Base-by-base conservation (phyloP, 495 filamentous ascomycete genomes). In the Neurospora intermedia region DNA sequence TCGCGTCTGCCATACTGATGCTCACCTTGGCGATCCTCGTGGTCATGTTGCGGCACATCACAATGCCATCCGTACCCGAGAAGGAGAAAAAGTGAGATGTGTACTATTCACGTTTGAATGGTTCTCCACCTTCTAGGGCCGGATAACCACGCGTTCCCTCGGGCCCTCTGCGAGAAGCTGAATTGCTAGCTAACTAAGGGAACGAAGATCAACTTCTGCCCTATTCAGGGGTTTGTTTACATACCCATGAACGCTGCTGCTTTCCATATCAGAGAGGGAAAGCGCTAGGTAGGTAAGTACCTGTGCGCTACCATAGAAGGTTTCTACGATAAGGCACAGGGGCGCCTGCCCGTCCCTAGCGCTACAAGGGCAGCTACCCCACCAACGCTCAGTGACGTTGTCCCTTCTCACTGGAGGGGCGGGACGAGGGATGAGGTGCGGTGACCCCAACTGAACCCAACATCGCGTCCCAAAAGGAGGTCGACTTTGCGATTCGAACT, bases 401-500 rank as follows among this genome's bases (percentile, higher is more conserved):
- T 66, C 27, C 54, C 54, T 38, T 66, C 54, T 62, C 27, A 62
- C 54, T 62, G 54, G 54, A 62, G 54, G 13, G 46, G n/a, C n/a
- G n/a, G n/a, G 23, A 59, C 48, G 48, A 59, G 48, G 48, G 48
- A 23, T 10, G 20, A 31, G 48, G 20, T 59, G 20, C 31, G 48
- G 20, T 59, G 48, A 59, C 48, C 48, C 48, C 48, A 59, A 31
- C 27, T 31, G 27, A 59, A 59, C 54, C 54, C 54, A 15, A 66
- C 54, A 66, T 66, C 54, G 54, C 54, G 27, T 66, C 54, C 27
- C 54, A 35, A 66, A 59, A 59, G 48, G 48, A 59, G 48, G 69
- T 45, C 43, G 75, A 80, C 78, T 76, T 71, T 75, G 76, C 45
- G 74, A 70, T 80, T 80, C 78, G 27, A 80, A 73, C n/a, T 42